These are phyloP conservation scores for Talaromyces adpressus DNA, from an alignment of 495 filamentous ascomycete genomes.

Conservation along the genomic window DNA sequence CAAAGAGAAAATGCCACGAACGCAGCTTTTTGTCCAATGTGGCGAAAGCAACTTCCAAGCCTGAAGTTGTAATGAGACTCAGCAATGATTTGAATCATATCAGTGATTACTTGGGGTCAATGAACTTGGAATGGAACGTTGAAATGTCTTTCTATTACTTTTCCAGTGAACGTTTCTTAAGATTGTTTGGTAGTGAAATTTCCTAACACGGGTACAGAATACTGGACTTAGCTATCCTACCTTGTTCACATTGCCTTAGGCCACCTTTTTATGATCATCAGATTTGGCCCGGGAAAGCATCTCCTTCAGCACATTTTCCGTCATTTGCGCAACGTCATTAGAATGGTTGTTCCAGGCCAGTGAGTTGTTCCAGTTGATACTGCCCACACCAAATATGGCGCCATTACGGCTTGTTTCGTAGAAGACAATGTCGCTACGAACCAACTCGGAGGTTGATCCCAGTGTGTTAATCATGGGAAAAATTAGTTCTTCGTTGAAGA, in stretches of 20 bases:
- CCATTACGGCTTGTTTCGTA: conserved; percentile 18
- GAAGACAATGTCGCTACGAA: conserved; percentile 21
- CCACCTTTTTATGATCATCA: not conserved
- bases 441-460: conserved; percentile 15
- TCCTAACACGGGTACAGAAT: too few relatives aligned
- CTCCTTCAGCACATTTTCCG: conserved; percentile 15
- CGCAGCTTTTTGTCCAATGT: not conserved
- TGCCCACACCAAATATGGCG: conserved; percentile 19
- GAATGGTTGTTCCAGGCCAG: conserved; percentile 17
- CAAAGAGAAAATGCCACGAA: not conserved
- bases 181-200: not conserved
- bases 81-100: not conserved
- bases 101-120: not conserved
- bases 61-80: not conserved
- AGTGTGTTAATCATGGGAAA: conserved; percentile 22
- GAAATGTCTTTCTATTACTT: not conserved
- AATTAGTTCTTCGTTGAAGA: conserved; percentile 24
- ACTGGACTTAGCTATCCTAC: not conserved
- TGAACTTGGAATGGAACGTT: not conserved
- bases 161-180: not conserved
- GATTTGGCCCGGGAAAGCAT: not conserved
- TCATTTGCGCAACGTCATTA: conserved; percentile 18
- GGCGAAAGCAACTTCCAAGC: not conserved
- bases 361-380: conserved; percentile 22
- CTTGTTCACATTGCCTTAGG: not conserved